These are phyloP conservation scores for Poteriospumella lacustris DNA, from an alignment of 108 stramenopile genomes.

Conservation along the genomic window DNA sequence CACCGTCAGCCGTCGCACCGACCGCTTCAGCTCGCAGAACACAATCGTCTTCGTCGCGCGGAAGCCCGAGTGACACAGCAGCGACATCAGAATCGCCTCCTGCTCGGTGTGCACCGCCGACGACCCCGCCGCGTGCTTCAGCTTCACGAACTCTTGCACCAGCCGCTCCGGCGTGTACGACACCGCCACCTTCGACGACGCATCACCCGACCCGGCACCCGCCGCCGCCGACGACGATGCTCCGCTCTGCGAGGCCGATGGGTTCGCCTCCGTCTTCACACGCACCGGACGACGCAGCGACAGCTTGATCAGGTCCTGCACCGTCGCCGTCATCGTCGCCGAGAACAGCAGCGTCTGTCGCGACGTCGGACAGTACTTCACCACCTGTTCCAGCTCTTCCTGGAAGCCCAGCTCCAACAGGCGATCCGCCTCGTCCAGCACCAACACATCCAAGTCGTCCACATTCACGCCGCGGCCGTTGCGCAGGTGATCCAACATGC, in stretches of 20 bases:
- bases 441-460: conserved; percentile 75
- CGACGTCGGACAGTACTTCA: conserved; percentile 72
- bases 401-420: conserved; percentile 89
- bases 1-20: not conserved
- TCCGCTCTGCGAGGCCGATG: no score
- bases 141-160: conserved; percentile 92
- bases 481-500: conserved; percentile 83
- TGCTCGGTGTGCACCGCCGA: no score
- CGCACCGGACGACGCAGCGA: conserved; percentile 82
- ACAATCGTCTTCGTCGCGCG: conserved; percentile 73
- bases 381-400: conserved; percentile 84
- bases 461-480: conserved; percentile 79
- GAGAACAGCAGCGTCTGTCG: conserved; percentile 93
- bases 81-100: conserved; percentile 71
- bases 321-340: conserved; percentile 92
- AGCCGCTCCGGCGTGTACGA: no score
- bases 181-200: no score
- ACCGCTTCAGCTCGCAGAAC: conserved; percentile 66
- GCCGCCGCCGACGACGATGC: no score
- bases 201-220: no score
- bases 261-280: conserved; percentile 59
- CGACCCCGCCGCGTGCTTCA: conserved; percentile 62
- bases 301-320: conserved; percentile 78
- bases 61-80: conserved; percentile 75
- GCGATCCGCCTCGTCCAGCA: conserved; percentile 85